Evolutionary conservation across 2,329 filamentous ascomycete species (phyloP).

Genomic region (Sclerotinia glacialis): DNA sequence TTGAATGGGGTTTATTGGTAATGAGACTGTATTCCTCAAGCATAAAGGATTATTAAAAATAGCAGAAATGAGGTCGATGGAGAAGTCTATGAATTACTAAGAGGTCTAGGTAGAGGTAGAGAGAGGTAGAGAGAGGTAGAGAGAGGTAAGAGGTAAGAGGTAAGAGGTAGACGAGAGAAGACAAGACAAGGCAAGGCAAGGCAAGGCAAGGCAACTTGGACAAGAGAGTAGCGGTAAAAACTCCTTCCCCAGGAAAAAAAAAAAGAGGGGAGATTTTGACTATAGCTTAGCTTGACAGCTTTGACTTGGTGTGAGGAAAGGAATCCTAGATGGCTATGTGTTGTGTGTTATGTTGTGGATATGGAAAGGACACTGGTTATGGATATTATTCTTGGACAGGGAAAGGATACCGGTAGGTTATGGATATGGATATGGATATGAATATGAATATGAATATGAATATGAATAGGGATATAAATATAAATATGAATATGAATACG

Average conservation of each 20-base stretch:
- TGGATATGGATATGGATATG: too few species aligned
- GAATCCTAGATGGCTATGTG: not conserved
- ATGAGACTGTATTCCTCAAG: not conserved
- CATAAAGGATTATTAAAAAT: not conserved
- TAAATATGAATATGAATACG: too few species aligned
- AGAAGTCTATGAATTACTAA: not conserved
- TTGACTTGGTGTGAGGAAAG: not conserved
- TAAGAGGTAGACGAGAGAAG: not conserved
- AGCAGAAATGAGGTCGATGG: not conserved
- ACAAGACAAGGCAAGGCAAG: not conserved
- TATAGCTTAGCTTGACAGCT: not conserved
- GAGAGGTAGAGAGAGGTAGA: too few species aligned
- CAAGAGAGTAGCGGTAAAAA: conserved; percentile 12
- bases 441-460: too few species aligned
- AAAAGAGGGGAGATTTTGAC: not conserved
- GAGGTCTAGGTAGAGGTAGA: not conserved
- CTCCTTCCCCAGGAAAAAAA: conserved; percentile 10
- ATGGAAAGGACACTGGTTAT: too few species aligned
- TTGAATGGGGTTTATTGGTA: not conserved
- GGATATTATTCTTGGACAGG: too few species aligned
- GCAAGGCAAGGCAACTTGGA: not conserved
- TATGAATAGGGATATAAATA: too few species aligned
- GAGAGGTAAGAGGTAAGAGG: too few species aligned
- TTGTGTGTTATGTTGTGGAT: too few species aligned
- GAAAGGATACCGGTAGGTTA: too few species aligned